A percentile compares a stretch with the other conserved stretches of the same genome.
These are phyloP conservation scores for Ustilago lituana DNA, from an alignment of 1,284 basidiomycete genomes.

Conservation along the genomic window DNA sequence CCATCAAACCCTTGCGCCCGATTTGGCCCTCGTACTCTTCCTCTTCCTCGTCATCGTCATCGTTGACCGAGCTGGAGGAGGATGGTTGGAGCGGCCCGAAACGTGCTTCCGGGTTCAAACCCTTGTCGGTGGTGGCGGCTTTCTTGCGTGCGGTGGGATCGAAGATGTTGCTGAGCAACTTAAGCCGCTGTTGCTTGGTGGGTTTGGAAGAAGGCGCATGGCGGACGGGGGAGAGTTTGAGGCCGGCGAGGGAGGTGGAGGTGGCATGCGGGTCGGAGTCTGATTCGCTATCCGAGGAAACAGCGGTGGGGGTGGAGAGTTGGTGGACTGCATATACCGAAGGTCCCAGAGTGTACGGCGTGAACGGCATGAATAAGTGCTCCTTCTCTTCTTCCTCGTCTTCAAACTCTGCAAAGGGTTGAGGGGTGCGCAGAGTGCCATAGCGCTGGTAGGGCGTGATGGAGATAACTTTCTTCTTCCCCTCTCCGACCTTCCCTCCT, in stretches of 20 bases:
- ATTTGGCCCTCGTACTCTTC: neutral
- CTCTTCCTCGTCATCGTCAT: neutral
- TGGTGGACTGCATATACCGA: constrained; percentile 16
- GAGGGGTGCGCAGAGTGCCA: constrained; percentile 13
- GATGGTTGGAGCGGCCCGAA: constrained; percentile 19
- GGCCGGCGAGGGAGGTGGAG: constrained; percentile 19
- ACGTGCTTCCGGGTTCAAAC: constrained; percentile 23
- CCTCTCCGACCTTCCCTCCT: neutral
- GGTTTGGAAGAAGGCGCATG: constrained; percentile 8
- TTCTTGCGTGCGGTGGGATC: constrained; percentile 7
- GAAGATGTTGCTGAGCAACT: constrained; percentile 21
- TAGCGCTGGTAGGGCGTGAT: constrained; percentile 43
- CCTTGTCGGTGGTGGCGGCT: neutral
- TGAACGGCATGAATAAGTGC: neutral
- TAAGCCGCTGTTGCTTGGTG: neutral
- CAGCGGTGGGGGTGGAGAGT: neutral
- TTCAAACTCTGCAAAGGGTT: neutral
- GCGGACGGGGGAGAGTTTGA: constrained; percentile 28
- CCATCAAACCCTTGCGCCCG: neutral
- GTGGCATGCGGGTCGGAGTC: constrained; percentile 4
- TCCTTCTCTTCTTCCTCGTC: constrained; percentile 23
- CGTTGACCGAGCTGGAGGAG: neutral
- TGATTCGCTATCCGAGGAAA: constrained; percentile 4
- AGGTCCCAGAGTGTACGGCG: neutral
- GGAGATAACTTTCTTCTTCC: constrained; percentile 21